These are phyloP conservation scores for Pichia sp. DNA, from an alignment of 1,139 yeast genomes.

Conservation along the genomic window DNA sequence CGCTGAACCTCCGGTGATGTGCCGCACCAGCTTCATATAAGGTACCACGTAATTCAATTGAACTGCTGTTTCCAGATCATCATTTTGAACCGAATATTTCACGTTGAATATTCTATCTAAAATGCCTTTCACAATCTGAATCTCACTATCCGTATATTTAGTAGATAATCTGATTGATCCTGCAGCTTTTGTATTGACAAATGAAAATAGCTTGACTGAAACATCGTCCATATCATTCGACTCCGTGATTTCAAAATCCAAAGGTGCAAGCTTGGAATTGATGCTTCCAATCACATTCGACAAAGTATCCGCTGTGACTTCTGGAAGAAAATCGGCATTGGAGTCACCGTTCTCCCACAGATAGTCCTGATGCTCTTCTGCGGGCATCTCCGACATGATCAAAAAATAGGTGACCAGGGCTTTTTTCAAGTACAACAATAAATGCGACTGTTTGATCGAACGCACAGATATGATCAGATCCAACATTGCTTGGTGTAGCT, in stretches of 20 bases:
- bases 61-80: neutral
- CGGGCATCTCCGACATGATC: neutral
- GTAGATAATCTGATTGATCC: conserved; percentile 36
- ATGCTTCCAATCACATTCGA: conserved; percentile 12
- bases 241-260: conserved; percentile 40
- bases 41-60: conserved; percentile 7
- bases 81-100: conserved; percentile 3
- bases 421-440: conserved; percentile 12
- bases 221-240: conserved; percentile 31
- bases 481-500: conserved; percentile 33
- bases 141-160: conserved; percentile 36
- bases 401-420: conserved; percentile 1
- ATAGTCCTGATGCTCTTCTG: neutral
- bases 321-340: conserved; percentile 4
- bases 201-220: conserved; percentile 27
- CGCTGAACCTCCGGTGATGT: conserved; percentile 6
- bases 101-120: conserved; percentile 34
- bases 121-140: conserved; percentile 39
- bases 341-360: neutral
- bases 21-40: conserved; percentile 9
- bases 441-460: conserved; percentile 14
- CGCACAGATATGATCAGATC: conserved; percentile 37
- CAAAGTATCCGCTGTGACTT: neutral
- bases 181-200: conserved; percentile 36
- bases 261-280: conserved; percentile 27